These are phyloP conservation scores for Schizonepeta tenuifolia DNA, from an alignment of 257 asterid species.

Conservation along the genomic window DNA sequence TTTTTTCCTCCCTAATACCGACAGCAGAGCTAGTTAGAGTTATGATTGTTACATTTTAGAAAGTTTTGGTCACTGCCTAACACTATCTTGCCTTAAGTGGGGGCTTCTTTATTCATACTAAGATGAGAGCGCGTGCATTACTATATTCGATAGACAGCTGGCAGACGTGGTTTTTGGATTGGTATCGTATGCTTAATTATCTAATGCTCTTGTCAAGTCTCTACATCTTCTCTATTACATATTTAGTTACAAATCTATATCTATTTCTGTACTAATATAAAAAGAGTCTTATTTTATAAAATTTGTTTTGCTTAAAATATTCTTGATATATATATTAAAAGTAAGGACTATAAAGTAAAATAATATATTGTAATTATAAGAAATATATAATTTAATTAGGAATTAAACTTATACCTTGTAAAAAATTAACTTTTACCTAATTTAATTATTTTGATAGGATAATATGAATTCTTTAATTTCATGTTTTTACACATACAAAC, in stretches of 20 bases:
- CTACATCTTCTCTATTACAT: neutral
- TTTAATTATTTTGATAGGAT: too few species aligned
- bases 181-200: neutral
- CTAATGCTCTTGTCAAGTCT: neutral
- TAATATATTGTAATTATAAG: too few species aligned
- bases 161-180: slow-evolving; percentile 3
- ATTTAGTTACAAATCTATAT: neutral
- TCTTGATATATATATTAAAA: too few species aligned
- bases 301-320: too few species aligned
- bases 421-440: too few species aligned
- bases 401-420: too few species aligned
- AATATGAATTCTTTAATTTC: too few species aligned
- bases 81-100: neutral
- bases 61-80: slow-evolving; percentile 15
- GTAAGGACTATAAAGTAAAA: too few species aligned
- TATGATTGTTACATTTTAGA: slow-evolving; percentile 5
- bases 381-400: too few species aligned
- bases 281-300: too few species aligned
- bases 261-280: too few species aligned
- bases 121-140: neutral
- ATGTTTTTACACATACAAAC: too few species aligned
- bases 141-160: neutral
- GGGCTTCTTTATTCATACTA: slow-evolving; percentile 1
- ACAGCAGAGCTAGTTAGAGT: slow-evolving; percentile 24
- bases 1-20: neutral